Evolutionary conservation across 1,139 yeast species (phyloP).

Genomic region (Scheffersomyces cryptocercus): DNA sequence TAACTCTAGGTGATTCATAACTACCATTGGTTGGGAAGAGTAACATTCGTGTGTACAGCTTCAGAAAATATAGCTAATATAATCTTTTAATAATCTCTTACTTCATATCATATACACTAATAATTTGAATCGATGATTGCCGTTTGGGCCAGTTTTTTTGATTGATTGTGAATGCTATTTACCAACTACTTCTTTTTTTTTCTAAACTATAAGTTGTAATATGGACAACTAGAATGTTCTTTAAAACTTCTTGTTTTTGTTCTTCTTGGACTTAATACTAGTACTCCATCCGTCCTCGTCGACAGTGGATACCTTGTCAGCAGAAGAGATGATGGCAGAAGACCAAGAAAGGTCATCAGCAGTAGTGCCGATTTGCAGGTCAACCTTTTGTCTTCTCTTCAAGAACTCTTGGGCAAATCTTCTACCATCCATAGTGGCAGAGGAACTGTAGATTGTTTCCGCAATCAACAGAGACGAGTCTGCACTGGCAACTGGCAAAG

Average conservation of each 20-base stretch:
- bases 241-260: constrained; percentile 24
- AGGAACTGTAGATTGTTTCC: constrained; percentile 88
- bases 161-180: constrained; percentile 7
- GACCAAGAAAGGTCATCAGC: constrained; percentile 66
- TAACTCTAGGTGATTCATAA: no score
- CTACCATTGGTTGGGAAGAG: no score
- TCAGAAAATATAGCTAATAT: no score
- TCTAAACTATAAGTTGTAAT: not conserved
- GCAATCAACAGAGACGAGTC: constrained; percentile 87
- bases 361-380: constrained; percentile 47
- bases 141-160: constrained; percentile 15
- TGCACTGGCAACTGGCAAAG: constrained; percentile 64
- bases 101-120: constrained; percentile 25
- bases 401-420: constrained; percentile 89
- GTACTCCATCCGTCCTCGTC: constrained; percentile 79
- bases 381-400: constrained; percentile 74
- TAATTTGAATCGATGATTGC: constrained; percentile 7
- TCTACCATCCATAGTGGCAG: constrained; percentile 93
- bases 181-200: not conserved
- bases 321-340: constrained; percentile 56
- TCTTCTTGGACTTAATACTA: constrained; percentile 32
- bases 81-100: no score
- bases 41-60: no score
- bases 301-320: constrained; percentile 46
- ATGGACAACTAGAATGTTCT: not conserved